Conservation (phyloP, 2,329 filamentous ascomycete species). For the Aureobasidium lini region DNA sequence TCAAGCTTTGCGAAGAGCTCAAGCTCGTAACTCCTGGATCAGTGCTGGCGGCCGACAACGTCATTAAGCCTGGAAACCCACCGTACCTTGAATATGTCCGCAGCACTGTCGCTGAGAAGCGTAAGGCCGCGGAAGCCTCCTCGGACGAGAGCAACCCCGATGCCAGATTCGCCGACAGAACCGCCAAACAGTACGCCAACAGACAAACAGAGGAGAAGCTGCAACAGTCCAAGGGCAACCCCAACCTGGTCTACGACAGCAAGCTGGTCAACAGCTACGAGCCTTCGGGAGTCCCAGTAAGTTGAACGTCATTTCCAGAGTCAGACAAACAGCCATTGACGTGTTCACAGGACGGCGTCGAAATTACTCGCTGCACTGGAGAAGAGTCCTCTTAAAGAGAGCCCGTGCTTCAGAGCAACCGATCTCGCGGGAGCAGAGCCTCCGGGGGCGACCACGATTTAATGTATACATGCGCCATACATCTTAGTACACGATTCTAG, state of each 20-base stretch:
- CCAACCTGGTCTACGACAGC: conserved; percentile 59
- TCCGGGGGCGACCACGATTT: not conserved
- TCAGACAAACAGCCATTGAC: not conserved
- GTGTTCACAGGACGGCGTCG: conserved; percentile 52
- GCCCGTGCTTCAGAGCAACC: conserved; percentile 4
- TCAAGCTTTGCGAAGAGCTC: conserved; percentile 70
- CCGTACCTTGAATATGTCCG: conserved; percentile 64
- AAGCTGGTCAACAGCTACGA: conserved; percentile 58
- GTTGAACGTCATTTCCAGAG: conserved; percentile 23
- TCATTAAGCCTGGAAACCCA: conserved; percentile 64
- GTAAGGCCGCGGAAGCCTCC: conserved; percentile 31
- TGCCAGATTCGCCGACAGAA: conserved; percentile 36
- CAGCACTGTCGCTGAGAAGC: conserved; percentile 56
- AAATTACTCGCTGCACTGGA: conserved; percentile 54
- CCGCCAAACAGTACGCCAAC: conserved; percentile 42
- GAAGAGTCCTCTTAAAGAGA: conserved; percentile 19
- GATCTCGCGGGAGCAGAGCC: conserved; percentile 10
- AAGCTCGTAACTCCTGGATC: conserved; percentile 56
- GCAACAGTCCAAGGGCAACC: conserved; percentile 47
- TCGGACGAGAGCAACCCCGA: conserved; percentile 27
- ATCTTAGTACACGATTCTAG: not conserved
- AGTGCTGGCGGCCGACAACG: conserved; percentile 61
- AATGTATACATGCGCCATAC: conserved; percentile 8
- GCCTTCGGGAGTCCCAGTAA: conserved; percentile 58
- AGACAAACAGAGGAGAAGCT: conserved; percentile 41